Percentiles rank a stretch among this genome's conserved stretches.
These are phyloP conservation scores for Claviceps humidiphila DNA, from an alignment of 2,329 filamentous ascomycete species.

Conservation along the genomic window DNA sequence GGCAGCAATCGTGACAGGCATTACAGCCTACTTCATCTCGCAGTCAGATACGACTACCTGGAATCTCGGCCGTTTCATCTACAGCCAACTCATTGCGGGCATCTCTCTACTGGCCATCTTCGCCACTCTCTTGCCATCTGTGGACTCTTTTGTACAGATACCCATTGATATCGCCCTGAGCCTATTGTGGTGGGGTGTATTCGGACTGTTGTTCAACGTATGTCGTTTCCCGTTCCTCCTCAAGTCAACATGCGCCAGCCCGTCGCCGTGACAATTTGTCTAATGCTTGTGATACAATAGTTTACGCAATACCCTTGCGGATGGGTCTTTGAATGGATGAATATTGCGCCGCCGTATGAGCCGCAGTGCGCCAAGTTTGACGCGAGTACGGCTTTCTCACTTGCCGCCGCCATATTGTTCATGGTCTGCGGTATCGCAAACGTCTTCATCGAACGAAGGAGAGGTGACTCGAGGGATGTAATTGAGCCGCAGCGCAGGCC, in stretches of 20 bases:
- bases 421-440: constrained; percentile 39
- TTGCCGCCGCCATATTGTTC: constrained; percentile 53
- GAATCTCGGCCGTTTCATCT: constrained; percentile 49
- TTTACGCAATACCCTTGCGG: constrained; percentile 32
- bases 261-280: background rate
- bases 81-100: constrained; percentile 53
- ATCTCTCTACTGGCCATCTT: constrained; percentile 49
- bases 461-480: background rate
- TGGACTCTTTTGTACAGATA: constrained; percentile 48
- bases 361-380: constrained; percentile 48
- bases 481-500: background rate
- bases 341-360: constrained; percentile 24
- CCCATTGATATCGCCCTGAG: constrained; percentile 52
- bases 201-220: constrained; percentile 44
- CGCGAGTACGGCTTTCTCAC: constrained; percentile 51
- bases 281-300: constrained; percentile 4
- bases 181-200: constrained; percentile 49
- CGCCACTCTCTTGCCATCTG: constrained; percentile 56
- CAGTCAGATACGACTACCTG: constrained; percentile 28
- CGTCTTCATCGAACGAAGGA: background rate
- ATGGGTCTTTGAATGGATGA: constrained; percentile 39
- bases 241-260: background rate
- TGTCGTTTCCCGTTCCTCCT: constrained; percentile 11
- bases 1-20: constrained; percentile 49
- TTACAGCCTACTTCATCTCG: constrained; percentile 49